These are phyloP conservation scores for Petunia hybrid DNA, from an alignment of 305 asterid species.

Conservation along the genomic window DNA sequence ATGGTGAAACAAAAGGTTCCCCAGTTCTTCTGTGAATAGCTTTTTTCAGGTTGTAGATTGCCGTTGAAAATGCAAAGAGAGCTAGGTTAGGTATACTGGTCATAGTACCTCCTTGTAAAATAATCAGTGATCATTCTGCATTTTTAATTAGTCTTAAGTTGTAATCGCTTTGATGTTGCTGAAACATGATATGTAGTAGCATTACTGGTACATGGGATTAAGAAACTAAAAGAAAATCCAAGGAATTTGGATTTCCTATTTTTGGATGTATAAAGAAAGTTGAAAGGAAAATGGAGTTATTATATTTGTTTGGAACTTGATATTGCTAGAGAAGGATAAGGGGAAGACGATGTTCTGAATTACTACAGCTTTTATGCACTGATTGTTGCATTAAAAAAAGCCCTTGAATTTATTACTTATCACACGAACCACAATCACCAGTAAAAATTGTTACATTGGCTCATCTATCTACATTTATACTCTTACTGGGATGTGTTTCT, in stretches of 20 bases:
- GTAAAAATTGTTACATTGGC: background rate
- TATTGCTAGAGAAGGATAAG: background rate
- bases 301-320: background rate
- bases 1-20: background rate
- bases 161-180: background rate
- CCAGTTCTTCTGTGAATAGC: background rate
- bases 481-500: no score
- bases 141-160: background rate
- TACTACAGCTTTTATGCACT: background rate
- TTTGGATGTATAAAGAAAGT: background rate
- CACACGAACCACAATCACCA: background rate
- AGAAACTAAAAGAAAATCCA: no score
- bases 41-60: background rate
- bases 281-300: background rate
- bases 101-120: background rate
- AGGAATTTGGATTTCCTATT: no score
- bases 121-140: background rate
- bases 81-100: background rate
- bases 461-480: no score
- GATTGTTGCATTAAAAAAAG: no score
- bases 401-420: background rate
- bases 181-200: background rate
- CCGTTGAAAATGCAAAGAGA: background rate
- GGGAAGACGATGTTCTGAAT: background rate
- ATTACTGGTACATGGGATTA: background rate